phyloP scores from a whole-genome alignment of 768 basidiomycete genomes.

The Leccinum longicurvipes region DNA sequence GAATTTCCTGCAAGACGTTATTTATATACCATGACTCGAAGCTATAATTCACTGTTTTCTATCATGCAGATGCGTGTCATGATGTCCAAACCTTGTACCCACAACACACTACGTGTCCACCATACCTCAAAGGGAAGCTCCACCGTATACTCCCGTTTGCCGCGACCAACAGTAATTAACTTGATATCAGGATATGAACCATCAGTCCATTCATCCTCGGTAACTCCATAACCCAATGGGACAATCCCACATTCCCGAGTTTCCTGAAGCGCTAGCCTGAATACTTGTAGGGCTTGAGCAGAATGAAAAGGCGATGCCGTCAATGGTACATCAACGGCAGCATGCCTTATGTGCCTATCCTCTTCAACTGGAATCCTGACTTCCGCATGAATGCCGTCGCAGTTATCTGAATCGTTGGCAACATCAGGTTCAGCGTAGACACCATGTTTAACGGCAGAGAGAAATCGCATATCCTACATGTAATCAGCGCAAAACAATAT shows the following conservation, averaged over 20 bases:
- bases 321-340: not conserved
- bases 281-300: not conserved
- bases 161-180: conserved; percentile 2
- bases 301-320: not conserved
- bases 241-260: not conserved
- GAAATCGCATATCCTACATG: conserved; percentile 5
- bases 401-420: not conserved
- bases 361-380: not conserved
- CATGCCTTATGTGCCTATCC: not conserved
- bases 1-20: not conserved
- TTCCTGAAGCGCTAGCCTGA: not conserved
- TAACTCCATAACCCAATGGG: conserved; percentile 6
- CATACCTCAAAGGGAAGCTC: not conserved
- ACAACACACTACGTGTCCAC: conserved; percentile 3
- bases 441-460: not conserved
- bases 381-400: not conserved
- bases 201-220: conserved; percentile 1
- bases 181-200: conserved; percentile 2
- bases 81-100: conserved; percentile 8
- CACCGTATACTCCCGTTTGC: not conserved
- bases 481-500: not conserved
- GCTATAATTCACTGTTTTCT: not conserved
- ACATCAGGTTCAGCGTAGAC: not conserved
- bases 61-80: conserved; percentile 7
- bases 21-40: conserved; percentile 3